These are phyloP conservation scores for Globisporangium sylvaticum DNA, from an alignment of 352 stramenopile species.

Conservation along the genomic window DNA sequence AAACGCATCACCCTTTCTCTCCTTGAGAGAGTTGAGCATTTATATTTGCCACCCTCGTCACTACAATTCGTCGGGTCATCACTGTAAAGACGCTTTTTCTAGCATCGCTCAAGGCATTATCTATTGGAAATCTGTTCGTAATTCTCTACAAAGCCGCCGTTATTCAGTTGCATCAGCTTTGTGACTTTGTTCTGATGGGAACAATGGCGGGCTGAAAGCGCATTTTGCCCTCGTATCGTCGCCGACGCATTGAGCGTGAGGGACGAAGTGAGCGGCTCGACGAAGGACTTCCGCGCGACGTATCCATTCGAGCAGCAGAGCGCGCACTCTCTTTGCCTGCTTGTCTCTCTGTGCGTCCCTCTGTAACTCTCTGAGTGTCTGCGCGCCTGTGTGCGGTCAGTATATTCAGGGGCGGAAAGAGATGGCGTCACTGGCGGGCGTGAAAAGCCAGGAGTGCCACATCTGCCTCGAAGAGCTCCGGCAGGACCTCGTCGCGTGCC, in stretches of 20 bases:
- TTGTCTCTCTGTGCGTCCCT: neutral
- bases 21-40: no score
- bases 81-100: no score
- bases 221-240: neutral
- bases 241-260: neutral
- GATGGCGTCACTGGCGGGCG: constrained; percentile 5
- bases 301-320: neutral
- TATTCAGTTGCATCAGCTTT: no score
- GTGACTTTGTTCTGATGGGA: no score
- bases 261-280: neutral
- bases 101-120: no score
- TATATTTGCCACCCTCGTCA: no score
- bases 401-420: no score
- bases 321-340: neutral
- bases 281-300: neutral
- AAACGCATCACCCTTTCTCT: no score
- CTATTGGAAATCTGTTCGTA: no score
- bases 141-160: no score
- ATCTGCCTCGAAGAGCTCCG: constrained; percentile 82
- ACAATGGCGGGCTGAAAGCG: neutral
- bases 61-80: no score
- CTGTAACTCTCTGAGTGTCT: neutral
- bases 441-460: constrained; percentile 65
- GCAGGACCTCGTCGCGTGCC: constrained; percentile 45
- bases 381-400: neutral